phyloP scores from a whole-genome alignment of 768 basidiomycete genomes.

The Scleroderma citrinum region DNA sequence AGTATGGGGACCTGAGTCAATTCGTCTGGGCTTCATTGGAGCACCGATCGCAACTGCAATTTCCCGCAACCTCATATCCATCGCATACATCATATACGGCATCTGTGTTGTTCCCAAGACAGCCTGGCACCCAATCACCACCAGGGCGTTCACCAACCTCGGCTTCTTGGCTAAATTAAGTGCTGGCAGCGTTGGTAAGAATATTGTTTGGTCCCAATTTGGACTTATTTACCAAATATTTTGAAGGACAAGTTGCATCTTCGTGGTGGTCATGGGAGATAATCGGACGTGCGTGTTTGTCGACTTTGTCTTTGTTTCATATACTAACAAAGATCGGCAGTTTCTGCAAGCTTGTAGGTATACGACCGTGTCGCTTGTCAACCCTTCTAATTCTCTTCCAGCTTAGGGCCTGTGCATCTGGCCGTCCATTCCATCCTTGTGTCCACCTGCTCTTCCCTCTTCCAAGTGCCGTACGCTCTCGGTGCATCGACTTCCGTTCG shows the following conservation, averaged over 20 bases:
- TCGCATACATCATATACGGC: conserved; percentile 60
- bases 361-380: not conserved
- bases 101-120: conserved; percentile 57
- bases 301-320: not conserved
- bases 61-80: conserved; percentile 75
- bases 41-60: conserved; percentile 87
- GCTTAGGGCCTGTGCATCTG: conserved; percentile 72
- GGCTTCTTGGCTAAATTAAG: conserved; percentile 73
- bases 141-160: conserved; percentile 58
- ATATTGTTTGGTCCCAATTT: not conserved
- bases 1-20: conserved; percentile 78
- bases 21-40: conserved; percentile 85
- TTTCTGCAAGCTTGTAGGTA: conserved; percentile 48
- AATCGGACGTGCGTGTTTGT: conserved; percentile 38
- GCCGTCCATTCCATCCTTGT: conserved; percentile 82
- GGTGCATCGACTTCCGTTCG: conserved; percentile 81
- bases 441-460: conserved; percentile 56
- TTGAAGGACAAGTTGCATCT: conserved; percentile 64
- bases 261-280: conserved; percentile 99
- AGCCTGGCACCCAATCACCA: conserved; percentile 80
- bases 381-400: conserved; percentile 25
- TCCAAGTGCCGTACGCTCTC: conserved; percentile 79
- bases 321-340: conserved; percentile 20
- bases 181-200: conserved; percentile 67
- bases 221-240: not conserved